A percentile compares a stretch with the other conserved stretches of the same genome.
phyloP scores from a whole-genome alignment of 306 rosid genomes.

The Abrus precatorius region DNA sequence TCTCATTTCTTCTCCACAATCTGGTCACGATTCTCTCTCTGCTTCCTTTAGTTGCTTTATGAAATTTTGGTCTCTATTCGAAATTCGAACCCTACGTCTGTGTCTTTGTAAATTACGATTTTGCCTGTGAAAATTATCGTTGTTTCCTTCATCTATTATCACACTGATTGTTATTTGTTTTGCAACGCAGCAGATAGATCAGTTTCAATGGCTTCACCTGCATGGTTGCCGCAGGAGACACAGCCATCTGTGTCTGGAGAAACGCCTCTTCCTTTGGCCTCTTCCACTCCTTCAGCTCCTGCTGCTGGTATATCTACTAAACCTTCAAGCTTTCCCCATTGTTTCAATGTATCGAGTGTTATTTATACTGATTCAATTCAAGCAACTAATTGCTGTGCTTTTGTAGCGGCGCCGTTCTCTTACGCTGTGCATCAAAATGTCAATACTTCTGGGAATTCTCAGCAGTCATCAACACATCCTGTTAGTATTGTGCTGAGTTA shows the following conservation, averaged over 20 bases:
- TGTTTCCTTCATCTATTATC: not conserved
- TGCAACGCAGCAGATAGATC: slow-evolving; percentile 39
- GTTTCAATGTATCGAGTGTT: not conserved
- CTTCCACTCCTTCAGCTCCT: slow-evolving; percentile 38
- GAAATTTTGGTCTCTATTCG: not conserved
- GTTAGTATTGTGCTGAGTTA: slow-evolving; percentile 51
- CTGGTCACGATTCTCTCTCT: slow-evolving; percentile 24
- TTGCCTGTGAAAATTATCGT: not conserved
- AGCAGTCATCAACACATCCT: slow-evolving; percentile 49
- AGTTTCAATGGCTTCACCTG: slow-evolving; percentile 61
- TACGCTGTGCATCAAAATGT: slow-evolving; percentile 41
- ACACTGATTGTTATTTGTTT: not conserved
- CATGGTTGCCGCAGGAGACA: slow-evolving; percentile 61
- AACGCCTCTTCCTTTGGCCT: slow-evolving; percentile 20
- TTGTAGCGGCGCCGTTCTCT: slow-evolving; percentile 44
- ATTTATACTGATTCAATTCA: slow-evolving; percentile 13
- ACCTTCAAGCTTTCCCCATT: not conserved
- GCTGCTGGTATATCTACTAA: slow-evolving; percentile 14
- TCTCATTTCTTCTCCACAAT: not conserved
- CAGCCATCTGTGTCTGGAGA: slow-evolving; percentile 45
- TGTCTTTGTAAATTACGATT: not conserved
- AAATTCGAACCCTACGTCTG: not conserved
- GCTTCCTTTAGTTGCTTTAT: not conserved
- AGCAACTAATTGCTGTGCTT: slow-evolving; percentile 37
- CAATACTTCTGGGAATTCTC: slow-evolving; percentile 52